phyloP scores from a whole-genome alignment of 345 rosid genomes.

The Crucihimalaya himalaica region DNA sequence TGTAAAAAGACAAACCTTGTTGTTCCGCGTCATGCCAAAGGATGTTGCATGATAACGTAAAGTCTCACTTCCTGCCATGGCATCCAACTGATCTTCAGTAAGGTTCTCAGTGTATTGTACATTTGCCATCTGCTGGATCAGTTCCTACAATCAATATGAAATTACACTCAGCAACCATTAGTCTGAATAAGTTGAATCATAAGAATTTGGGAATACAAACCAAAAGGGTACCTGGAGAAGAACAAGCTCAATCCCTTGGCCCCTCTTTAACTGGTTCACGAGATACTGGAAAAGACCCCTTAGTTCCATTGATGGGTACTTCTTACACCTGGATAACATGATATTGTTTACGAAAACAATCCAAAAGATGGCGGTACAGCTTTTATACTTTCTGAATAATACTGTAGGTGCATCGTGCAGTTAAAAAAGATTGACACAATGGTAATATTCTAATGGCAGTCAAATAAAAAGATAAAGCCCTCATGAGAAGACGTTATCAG shows the following conservation, averaged over 20 bases:
- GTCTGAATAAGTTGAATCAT: constrained; percentile 18
- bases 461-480: not conserved
- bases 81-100: constrained; percentile 98
- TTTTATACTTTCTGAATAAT: constrained; percentile 11
- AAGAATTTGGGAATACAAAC: constrained; percentile 24
- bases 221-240: constrained; percentile 72
- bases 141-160: constrained; percentile 65
- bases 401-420: constrained; percentile 16
- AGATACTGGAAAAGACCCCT: constrained; percentile 98
- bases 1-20: constrained; percentile 64
- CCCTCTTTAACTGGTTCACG: constrained; percentile 93
- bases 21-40: constrained; percentile 84
- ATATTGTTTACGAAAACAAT: constrained; percentile 14
- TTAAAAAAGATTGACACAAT: not conserved
- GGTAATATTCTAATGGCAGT: constrained; percentile 11
- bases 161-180: constrained; percentile 31
- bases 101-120: constrained; percentile 97
- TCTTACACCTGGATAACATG: constrained; percentile 72
- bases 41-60: constrained; percentile 96
- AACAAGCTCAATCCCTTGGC: constrained; percentile 96
- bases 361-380: constrained; percentile 10
- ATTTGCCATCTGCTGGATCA: constrained; percentile 99
- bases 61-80: constrained; percentile 99
- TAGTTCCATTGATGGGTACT: constrained; percentile 98
- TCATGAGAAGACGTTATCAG: not conserved